Evolutionary conservation across 2,329 filamentous ascomycete species (phyloP).

Genomic region (Fusarium brachygibbosum): DNA sequence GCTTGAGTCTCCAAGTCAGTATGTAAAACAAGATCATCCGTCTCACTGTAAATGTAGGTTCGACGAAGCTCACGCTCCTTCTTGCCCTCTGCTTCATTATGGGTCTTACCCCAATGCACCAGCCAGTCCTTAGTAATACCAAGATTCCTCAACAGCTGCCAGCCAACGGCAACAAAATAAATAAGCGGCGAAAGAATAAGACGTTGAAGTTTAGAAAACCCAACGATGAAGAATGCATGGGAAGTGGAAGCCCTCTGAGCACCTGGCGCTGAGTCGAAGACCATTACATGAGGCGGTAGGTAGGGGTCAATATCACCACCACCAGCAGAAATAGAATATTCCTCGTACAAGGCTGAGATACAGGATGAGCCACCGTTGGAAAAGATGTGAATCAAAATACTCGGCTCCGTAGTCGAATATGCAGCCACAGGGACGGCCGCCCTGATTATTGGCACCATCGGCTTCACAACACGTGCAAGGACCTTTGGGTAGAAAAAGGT

Average conservation of each 20-base stretch:
- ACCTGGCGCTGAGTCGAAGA: slow-evolving; percentile 29
- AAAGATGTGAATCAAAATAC: slow-evolving; percentile 18
- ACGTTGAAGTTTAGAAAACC: neutral
- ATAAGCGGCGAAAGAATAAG: neutral
- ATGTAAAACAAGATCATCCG: slow-evolving; percentile 3
- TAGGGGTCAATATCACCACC: neutral
- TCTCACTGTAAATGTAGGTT: slow-evolving; percentile 28
- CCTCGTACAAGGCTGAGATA: slow-evolving; percentile 14
- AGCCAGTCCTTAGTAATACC: slow-evolving; percentile 12
- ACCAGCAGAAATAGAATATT: neutral
- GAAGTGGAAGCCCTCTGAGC: neutral
- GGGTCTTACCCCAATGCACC: slow-evolving; percentile 7
- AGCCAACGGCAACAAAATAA: neutral
- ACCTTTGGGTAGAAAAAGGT: neutral
- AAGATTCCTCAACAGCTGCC: neutral
- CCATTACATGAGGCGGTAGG: slow-evolving; percentile 13
- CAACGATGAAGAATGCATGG: slow-evolving; percentile 13
- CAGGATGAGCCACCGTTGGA: slow-evolving; percentile 23
- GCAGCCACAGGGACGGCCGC: neutral
- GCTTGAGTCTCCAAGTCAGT: slow-evolving; percentile 5
- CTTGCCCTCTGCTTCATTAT: slow-evolving; percentile 20
- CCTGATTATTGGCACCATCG: slow-evolving; percentile 1
- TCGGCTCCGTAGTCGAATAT: neutral
- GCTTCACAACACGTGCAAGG: neutral
- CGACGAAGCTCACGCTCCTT: slow-evolving; percentile 19